Base-by-base conservation (phyloP, 441 rosid species). In the Melianthus villosus region DNA sequence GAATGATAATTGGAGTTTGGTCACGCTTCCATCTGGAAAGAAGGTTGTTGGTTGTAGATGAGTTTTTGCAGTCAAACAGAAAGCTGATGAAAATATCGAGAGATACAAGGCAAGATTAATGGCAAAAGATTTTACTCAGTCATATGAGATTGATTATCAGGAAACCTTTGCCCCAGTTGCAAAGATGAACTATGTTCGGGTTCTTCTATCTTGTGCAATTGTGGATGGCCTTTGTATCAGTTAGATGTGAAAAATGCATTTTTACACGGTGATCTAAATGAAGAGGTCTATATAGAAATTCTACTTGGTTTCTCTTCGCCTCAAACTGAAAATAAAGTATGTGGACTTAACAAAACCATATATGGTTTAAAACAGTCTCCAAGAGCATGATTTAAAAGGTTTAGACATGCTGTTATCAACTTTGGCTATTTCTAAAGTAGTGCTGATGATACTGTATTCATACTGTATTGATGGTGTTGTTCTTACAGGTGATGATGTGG, bases 341-440 rank as follows among this genome's bases (percentile, higher is more conserved):
- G 43, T n/a, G 18, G 25, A 7, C 1, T 48, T 1, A 3, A 4
- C 7, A 22, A 16, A 1, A 22, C 37, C 3, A n/a, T 38, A 1
- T 49, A 40, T 10, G 23, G 40, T 6, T 10, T 23, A 6, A 49
- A 49, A 16, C 23, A 39, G 7, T 49, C 54, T 4, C 40, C 31
- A 2, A 5, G 33, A 7, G 40, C 3, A 2, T 49, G 34, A 38
- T 49, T 49, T 32, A 40, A 38, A 2, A 2, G 40, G 9, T 49
- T 49, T 11, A 32, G 37, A 47, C 14, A 47, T 22, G 7, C 6
- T 47, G 0, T 37, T 38, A 36, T 25, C 25, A n/a, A n/a, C n/a
- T n/a, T n/a, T n/a, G n/a, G n/a, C 1, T 26, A 35, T 1, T 25
- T 7, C 6, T 2, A 4, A 10, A 0, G 1, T 6, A 0, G 0